phyloP scores from a whole-genome alignment of 495 filamentous ascomycete species.

The Trichocladium uniseriatum region DNA sequence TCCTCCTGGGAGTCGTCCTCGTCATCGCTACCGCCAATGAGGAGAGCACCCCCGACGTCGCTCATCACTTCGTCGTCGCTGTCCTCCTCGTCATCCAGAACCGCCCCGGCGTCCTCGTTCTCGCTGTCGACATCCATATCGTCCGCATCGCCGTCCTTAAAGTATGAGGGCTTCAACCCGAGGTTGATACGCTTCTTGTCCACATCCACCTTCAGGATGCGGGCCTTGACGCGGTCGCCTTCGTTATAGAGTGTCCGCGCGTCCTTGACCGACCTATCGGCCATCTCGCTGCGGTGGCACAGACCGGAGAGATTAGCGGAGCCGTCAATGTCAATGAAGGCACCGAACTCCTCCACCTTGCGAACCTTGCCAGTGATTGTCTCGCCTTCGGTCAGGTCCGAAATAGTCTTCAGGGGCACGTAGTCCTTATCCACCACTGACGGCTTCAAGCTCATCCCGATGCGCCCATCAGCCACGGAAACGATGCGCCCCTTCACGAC shows the following conservation, averaged over 20 bases:
- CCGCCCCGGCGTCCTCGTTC: slow-evolving; percentile 41
- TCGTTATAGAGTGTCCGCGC: slow-evolving; percentile 75
- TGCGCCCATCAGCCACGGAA: slow-evolving; percentile 56
- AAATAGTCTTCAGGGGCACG: slow-evolving; percentile 55
- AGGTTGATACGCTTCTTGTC: slow-evolving; percentile 71
- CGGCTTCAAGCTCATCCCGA: slow-evolving; percentile 79
- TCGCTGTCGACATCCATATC: slow-evolving; percentile 48
- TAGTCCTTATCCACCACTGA: slow-evolving; percentile 75
- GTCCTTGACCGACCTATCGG: slow-evolving; percentile 67
- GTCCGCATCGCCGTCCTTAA: slow-evolving; percentile 49
- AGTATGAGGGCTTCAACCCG: slow-evolving; percentile 86
- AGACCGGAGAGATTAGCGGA: slow-evolving; percentile 82
- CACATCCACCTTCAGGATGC: slow-evolving; percentile 66
- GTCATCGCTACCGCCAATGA: slow-evolving; percentile 39
- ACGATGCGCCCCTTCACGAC: slow-evolving; percentile 81
- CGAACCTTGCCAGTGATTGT: slow-evolving; percentile 79
- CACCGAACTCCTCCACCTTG: slow-evolving; percentile 89
- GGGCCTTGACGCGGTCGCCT: slow-evolving; percentile 86
- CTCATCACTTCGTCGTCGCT: slow-evolving; percentile 42
- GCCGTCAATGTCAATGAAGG: slow-evolving; percentile 81
- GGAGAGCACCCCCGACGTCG: slow-evolving; percentile 46
- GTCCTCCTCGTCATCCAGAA: slow-evolving; percentile 32
- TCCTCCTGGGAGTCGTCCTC: slow-evolving; percentile 33
- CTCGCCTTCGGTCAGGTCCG: slow-evolving; percentile 68
- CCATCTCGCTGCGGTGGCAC: slow-evolving; percentile 85